Conservation (phyloP, 768 basidiomycete genomes). For the Boletus sp. region DNA sequence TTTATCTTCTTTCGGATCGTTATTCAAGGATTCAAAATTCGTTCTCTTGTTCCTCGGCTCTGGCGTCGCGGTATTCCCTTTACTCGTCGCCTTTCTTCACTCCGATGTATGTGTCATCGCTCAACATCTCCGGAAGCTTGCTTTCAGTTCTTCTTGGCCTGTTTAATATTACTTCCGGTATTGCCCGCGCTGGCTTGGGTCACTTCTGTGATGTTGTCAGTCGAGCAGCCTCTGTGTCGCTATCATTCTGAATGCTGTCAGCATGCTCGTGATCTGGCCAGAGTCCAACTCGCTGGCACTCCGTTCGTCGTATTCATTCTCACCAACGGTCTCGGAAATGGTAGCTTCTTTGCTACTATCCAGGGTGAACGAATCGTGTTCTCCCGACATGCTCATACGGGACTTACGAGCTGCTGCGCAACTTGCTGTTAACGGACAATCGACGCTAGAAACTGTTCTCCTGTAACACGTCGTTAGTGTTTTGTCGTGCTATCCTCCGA, state of each 20-base stretch:
- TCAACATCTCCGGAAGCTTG: conserved; percentile 21
- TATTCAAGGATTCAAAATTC: conserved; percentile 31
- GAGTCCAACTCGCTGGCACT: conserved; percentile 22
- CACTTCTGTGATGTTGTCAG: conserved; percentile 30
- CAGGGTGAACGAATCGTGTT: no score
- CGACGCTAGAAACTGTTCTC: no score
- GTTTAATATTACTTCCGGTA: conserved; percentile 36
- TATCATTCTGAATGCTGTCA: conserved; percentile 29
- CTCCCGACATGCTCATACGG: no score
- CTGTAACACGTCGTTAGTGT: no score
- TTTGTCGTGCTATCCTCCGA: no score
- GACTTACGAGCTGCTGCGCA: no score
- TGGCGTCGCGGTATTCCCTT: conserved; percentile 35
- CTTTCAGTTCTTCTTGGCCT: conserved; percentile 32
- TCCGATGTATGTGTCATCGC: conserved; percentile 33
- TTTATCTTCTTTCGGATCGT: conserved; percentile 18
- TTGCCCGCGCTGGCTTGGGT: conserved; percentile 32
- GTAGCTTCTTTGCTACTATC: conserved; percentile 35
- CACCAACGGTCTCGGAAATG: conserved; percentile 31
- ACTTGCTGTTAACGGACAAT: no score
- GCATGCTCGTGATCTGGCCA: conserved; percentile 32
- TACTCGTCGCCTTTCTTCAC: conserved; percentile 39
- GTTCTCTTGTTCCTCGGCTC: conserved; percentile 31
- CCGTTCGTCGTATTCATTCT: conserved; percentile 28
- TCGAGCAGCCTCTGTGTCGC: conserved; percentile 26